phyloP scores from a whole-genome alignment of 1,284 basidiomycete species.

The Phylloboletellus chloephorus region DNA sequence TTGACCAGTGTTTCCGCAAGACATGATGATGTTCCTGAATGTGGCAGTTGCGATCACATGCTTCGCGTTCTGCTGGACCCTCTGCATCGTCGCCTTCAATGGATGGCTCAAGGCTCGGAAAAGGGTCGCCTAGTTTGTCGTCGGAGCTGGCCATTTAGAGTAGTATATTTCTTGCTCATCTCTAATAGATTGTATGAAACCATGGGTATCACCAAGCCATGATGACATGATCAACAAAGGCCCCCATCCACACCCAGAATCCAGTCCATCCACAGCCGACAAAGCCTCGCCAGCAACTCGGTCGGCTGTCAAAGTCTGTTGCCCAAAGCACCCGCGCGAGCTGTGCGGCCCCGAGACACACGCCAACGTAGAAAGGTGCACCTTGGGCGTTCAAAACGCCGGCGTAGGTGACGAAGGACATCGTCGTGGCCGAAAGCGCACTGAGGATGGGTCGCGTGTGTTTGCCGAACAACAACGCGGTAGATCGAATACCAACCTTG shows the following conservation, averaged over 20 bases:
- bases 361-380: constrained; percentile 75
- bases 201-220: constrained; percentile 18
- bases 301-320: constrained; percentile 73
- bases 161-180: constrained; percentile 20
- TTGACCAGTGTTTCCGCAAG: constrained; percentile 55
- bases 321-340: constrained; percentile 75
- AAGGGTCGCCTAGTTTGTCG: constrained; percentile 20
- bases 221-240: constrained; percentile 68
- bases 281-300: constrained; percentile 94
- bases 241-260: constrained; percentile 84
- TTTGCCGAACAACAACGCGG: constrained; percentile 85
- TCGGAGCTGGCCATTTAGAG: constrained; percentile 35
- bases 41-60: constrained; percentile 79
- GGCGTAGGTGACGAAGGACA: constrained; percentile 74
- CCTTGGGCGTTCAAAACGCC: constrained; percentile 77
- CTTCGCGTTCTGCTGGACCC: constrained; percentile 75
- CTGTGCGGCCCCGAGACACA: constrained; percentile 71
- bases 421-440: constrained; percentile 67
- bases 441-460: constrained; percentile 74
- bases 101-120: constrained; percentile 64
- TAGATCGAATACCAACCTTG: constrained; percentile 86
- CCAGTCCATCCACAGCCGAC: constrained; percentile 86
- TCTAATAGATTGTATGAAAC: neutral
- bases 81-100: constrained; percentile 69
- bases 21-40: constrained; percentile 83